Conservation (phyloP, 352 stramenopile genomes). For the Phytophthora chlamydospora region DNA sequence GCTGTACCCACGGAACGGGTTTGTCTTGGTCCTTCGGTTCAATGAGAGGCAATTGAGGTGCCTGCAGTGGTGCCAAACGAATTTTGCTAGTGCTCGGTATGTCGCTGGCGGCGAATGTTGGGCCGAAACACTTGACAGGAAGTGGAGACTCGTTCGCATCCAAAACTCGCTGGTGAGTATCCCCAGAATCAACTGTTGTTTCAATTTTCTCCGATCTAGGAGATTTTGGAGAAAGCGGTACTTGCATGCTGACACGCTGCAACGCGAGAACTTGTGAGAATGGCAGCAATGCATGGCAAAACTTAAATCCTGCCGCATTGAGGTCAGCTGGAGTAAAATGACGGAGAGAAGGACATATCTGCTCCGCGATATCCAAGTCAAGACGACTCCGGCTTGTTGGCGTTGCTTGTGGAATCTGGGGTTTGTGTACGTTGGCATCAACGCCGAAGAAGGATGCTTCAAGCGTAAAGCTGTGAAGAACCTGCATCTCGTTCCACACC, state of each 20-base stretch:
- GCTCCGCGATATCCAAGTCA: slow-evolving; percentile 20
- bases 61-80: slow-evolving; percentile 26
- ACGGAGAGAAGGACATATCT: slow-evolving; percentile 15
- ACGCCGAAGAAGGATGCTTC: slow-evolving; percentile 81
- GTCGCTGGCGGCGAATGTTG: slow-evolving; percentile 6
- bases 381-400: slow-evolving; percentile 15
- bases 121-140: slow-evolving; percentile 19
- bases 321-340: slow-evolving; percentile 70
- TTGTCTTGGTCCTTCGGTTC: slow-evolving; percentile 8
- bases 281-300: slow-evolving; percentile 63
- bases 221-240: not conserved
- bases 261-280: slow-evolving; percentile 67
- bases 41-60: slow-evolving; percentile 3
- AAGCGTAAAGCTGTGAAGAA: slow-evolving; percentile 83
- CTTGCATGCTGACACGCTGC: slow-evolving; percentile 27
- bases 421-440: slow-evolving; percentile 21
- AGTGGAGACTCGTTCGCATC: slow-evolving; percentile 8
- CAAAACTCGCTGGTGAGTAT: slow-evolving; percentile 1
- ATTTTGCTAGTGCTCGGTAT: slow-evolving; percentile 28
- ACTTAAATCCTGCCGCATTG: slow-evolving; percentile 47
- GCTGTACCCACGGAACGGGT: slow-evolving; percentile 9
- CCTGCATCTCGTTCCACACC: slow-evolving; percentile 63
- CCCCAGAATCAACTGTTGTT: not conserved
- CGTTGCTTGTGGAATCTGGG: slow-evolving; percentile 17
- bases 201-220: slow-evolving; percentile 1